These are phyloP conservation scores for Dactylellina haptotyla DNA, from an alignment of 2,329 filamentous ascomycete genomes.

Conservation along the genomic window DNA sequence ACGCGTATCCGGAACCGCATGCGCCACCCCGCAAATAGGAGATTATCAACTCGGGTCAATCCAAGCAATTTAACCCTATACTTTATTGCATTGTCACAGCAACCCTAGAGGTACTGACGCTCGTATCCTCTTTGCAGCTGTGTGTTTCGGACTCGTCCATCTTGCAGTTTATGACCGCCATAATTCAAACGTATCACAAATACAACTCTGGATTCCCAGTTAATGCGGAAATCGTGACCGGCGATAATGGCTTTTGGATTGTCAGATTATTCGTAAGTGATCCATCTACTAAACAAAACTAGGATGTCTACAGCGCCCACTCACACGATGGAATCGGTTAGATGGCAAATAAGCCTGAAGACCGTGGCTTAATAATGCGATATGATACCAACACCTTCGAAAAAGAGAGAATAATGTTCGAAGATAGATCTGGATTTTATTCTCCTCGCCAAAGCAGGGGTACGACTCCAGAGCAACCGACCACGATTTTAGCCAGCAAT, in stretches of 20 bases:
- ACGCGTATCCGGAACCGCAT: neutral
- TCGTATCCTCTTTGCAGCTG: slow-evolving; percentile 19
- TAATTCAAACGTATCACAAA: slow-evolving; percentile 50
- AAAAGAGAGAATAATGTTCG: slow-evolving; percentile 46
- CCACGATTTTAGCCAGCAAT: slow-evolving; percentile 47
- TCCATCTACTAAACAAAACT: neutral
- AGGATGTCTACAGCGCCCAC: neutral
- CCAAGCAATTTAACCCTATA: neutral
- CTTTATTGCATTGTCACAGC: neutral
- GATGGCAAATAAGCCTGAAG: slow-evolving; percentile 49
- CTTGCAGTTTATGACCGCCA: slow-evolving; percentile 49
- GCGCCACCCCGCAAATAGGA: neutral
- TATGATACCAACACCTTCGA: slow-evolving; percentile 52
- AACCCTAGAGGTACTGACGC: neutral
- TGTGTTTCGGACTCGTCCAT: slow-evolving; percentile 47
- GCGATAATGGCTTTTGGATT: slow-evolving; percentile 52
- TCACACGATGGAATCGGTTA: slow-evolving; percentile 3
- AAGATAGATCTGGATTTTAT: slow-evolving; percentile 50
- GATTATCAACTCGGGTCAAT: neutral
- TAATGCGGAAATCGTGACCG: slow-evolving; percentile 30
- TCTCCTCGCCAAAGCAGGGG: slow-evolving; percentile 20
- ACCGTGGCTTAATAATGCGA: slow-evolving; percentile 48
- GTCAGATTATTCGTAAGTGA: slow-evolving; percentile 49
- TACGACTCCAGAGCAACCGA: slow-evolving; percentile 29
- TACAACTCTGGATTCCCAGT: slow-evolving; percentile 48